A percentile compares a stretch with the other conserved stretches of the same genome.
Evolutionary conservation across 2,329 filamentous ascomycete genomes (phyloP).

Genomic region (Thelonectria olida): DNA sequence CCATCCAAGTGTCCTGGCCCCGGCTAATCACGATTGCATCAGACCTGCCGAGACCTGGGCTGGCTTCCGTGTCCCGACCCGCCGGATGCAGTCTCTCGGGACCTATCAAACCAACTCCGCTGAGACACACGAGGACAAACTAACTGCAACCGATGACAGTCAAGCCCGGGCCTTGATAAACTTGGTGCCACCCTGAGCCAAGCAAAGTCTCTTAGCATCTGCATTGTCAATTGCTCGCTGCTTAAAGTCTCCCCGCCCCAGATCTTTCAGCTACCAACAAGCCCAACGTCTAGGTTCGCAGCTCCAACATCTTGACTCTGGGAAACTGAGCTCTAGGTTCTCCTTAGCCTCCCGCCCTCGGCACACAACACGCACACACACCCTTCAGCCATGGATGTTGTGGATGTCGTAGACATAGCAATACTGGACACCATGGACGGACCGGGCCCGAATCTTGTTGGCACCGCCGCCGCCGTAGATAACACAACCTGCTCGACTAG

Average conservation of each 20-base stretch:
- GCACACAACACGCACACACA: slow-evolving; percentile 18
- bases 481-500: slow-evolving; percentile 34
- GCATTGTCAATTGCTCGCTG: neutral
- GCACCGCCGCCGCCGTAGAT: slow-evolving; percentile 33
- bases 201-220: neutral
- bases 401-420: slow-evolving; percentile 34
- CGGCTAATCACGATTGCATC: slow-evolving; percentile 8
- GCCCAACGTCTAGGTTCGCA: neutral
- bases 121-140: neutral
- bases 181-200: slow-evolving; percentile 3
- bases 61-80: slow-evolving; percentile 13
- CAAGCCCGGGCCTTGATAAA: slow-evolving; percentile 14
- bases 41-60: slow-evolving; percentile 13
- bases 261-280: neutral
- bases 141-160: slow-evolving; percentile 3
- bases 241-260: neutral
- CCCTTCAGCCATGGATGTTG: slow-evolving; percentile 26
- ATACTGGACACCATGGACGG: slow-evolving; percentile 29
- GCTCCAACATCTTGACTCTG: slow-evolving; percentile 7
- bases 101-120: neutral
- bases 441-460: slow-evolving; percentile 36
- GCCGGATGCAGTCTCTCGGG: slow-evolving; percentile 14
- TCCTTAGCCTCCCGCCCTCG: slow-evolving; percentile 13
- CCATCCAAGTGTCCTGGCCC: neutral
- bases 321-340: slow-evolving; percentile 6